A percentile compares a stretch with the other conserved stretches of the same genome.
phyloP scores from a whole-genome alignment of 2,329 filamentous ascomycete genomes.

The Claviceps sp. region DNA sequence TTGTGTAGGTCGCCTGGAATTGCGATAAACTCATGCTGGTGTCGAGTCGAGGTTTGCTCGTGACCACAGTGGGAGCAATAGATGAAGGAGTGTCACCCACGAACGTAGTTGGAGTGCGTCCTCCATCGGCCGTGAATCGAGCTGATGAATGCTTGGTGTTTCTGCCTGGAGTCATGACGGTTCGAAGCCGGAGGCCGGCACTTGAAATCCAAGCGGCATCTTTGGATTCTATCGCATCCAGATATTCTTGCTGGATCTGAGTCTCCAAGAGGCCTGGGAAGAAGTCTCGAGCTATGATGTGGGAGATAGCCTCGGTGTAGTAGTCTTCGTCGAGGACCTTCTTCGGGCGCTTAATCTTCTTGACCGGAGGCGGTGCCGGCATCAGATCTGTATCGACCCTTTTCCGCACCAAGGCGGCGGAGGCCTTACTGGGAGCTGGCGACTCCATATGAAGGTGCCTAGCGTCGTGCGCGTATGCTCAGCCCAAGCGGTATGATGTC shows the following conservation, averaged over 20 bases:
- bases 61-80: slow-evolving; percentile 25
- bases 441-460: background rate
- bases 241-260: slow-evolving; percentile 79
- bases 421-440: slow-evolving; percentile 2
- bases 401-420: slow-evolving; percentile 49
- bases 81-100: slow-evolving; percentile 62
- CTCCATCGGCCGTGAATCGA: slow-evolving; percentile 17
- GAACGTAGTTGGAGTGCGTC: slow-evolving; percentile 51
- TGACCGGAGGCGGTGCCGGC: slow-evolving; percentile 72
- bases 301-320: slow-evolving; percentile 79
- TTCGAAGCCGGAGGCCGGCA: slow-evolving; percentile 56
- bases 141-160: slow-evolving; percentile 13
- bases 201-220: slow-evolving; percentile 77
- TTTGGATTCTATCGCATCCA: slow-evolving; percentile 79
- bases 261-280: slow-evolving; percentile 83
- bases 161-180: slow-evolving; percentile 71
- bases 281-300: slow-evolving; percentile 93
- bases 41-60: slow-evolving; percentile 42
- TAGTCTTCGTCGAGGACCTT: slow-evolving; percentile 86
- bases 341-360: slow-evolving; percentile 82
- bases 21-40: slow-evolving; percentile 67
- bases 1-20: slow-evolving; percentile 90
- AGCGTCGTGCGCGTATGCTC: too few species aligned
- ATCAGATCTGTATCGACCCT: slow-evolving; percentile 58
- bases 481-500: background rate